A percentile compares a stretch with the other conserved stretches of the same genome.
These are phyloP conservation scores for Colletotrichum cereale DNA, from an alignment of 2,329 filamentous ascomycete species.

Conservation along the genomic window DNA sequence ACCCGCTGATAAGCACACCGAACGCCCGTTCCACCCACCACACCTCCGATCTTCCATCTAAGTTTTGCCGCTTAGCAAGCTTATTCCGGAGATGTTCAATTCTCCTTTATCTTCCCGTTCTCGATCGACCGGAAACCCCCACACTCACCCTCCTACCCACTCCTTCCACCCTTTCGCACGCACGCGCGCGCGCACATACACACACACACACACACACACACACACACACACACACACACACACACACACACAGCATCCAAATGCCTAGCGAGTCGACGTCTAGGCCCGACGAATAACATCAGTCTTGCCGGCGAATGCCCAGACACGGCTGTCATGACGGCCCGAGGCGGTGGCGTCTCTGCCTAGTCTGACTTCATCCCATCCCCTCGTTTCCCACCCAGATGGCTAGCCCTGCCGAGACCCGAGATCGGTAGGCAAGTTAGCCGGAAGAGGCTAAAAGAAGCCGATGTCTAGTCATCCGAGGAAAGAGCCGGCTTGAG, in stretches of 20 bases:
- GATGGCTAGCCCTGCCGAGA: constrained; percentile 17
- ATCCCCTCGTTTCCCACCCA: neutral
- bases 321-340: constrained; percentile 11
- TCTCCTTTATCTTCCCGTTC: neutral
- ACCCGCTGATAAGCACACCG: constrained; percentile 22
- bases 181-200: too few relatives aligned
- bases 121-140: neutral
- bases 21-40: constrained; percentile 12
- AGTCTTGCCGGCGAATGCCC: neutral
- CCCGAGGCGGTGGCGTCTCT: constrained; percentile 19
- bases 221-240: neutral
- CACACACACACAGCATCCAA: neutral
- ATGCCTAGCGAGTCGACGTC: neutral
- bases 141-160: constrained; percentile 6
- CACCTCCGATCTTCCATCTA: constrained; percentile 17
- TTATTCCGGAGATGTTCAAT: constrained; percentile 33
- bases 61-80: constrained; percentile 17
- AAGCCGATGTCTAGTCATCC: neutral
- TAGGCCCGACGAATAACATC: neutral
- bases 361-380: neutral
- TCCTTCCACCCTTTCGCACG: neutral
- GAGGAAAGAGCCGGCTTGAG: neutral
- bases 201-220: neutral
- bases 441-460: neutral
- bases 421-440: constrained; percentile 20